These are phyloP conservation scores for Suillus occidentalis DNA, from an alignment of 768 basidiomycete genomes.

Conservation along the genomic window DNA sequence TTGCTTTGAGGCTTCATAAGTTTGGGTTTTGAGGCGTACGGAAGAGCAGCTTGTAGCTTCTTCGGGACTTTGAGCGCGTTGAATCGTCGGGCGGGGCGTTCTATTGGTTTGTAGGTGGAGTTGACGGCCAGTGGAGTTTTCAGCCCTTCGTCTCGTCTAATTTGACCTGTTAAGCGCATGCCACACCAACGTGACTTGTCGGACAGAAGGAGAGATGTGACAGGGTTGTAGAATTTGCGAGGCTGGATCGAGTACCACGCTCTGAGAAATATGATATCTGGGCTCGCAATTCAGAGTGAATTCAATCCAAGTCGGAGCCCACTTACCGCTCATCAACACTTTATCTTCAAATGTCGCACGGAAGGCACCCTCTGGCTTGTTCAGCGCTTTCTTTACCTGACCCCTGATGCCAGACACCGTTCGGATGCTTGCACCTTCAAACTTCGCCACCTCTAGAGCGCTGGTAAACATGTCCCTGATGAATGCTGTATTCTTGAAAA, in stretches of 20 bases:
- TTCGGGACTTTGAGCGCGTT: conserved; percentile 86
- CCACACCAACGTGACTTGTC: conserved; percentile 86
- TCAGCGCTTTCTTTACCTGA: conserved; percentile 92
- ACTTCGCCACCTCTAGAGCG: conserved; percentile 94
- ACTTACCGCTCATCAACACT: conserved; percentile 89
- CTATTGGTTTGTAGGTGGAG: conserved; percentile 85
- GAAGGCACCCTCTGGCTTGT: conserved; percentile 95
- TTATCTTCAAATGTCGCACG: conserved; percentile 99
- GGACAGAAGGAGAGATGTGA: conserved; percentile 84
- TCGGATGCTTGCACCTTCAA: conserved; percentile 95
- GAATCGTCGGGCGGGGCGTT: conserved; percentile 80
- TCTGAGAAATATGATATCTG: conserved; percentile 92
- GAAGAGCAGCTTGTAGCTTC: conserved; percentile 87
- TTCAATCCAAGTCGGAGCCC: background rate
- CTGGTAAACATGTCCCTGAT: conserved; percentile 96
- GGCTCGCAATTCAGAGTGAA: background rate
- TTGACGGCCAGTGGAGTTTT: conserved; percentile 81
- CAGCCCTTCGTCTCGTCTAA: conserved; percentile 81
- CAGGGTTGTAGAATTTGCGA: conserved; percentile 94
- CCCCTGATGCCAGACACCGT: conserved; percentile 96
- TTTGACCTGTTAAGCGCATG: conserved; percentile 94
- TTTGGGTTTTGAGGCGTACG: conserved; percentile 92
- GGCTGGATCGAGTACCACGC: conserved; percentile 98
- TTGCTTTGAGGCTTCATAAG: conserved; percentile 69
- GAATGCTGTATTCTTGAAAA: conserved; percentile 99